Conservation (phyloP, 768 basidiomycete species). For the Pleurotus salmoneostramineus region DNA sequence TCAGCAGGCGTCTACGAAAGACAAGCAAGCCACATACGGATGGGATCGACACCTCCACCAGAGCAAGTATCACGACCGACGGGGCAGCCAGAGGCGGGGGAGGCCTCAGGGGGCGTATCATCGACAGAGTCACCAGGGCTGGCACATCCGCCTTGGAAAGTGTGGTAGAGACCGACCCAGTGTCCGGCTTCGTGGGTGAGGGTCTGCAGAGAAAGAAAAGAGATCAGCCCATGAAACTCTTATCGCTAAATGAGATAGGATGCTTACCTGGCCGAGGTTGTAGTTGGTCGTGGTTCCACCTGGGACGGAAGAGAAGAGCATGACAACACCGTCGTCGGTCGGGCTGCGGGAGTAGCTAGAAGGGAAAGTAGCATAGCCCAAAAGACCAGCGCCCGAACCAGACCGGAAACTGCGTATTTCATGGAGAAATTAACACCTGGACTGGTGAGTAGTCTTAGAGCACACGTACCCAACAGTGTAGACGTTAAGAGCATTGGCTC, state of each 20-base stretch:
- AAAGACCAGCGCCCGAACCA: conserved; percentile 35
- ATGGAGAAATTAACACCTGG: no score
- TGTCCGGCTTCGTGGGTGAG: conserved; percentile 58
- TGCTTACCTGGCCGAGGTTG: conserved; percentile 35
- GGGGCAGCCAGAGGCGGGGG: conserved; percentile 39
- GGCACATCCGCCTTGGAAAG: conserved; percentile 49
- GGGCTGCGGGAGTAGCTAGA: conserved; percentile 31
- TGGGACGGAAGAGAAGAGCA: conserved; percentile 38
- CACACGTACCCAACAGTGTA: conserved; percentile 44
- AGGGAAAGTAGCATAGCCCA: conserved; percentile 56
- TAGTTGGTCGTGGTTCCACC: conserved; percentile 38
- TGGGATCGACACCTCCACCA: conserved; percentile 38
- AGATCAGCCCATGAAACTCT: conserved; percentile 12
- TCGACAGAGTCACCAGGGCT: conserved; percentile 36
- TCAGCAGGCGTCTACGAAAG: no score
- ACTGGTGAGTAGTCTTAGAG: no score
- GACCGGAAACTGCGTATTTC: no score
- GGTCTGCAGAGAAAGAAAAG: conserved; percentile 24
- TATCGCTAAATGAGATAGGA: conserved; percentile 12
- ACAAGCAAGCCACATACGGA: conserved; percentile 25
- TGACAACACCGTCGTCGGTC: conserved; percentile 46
- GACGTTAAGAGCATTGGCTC: conserved; percentile 37
- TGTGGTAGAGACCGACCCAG: conserved; percentile 58
- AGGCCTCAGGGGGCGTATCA: conserved; percentile 45
- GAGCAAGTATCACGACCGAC: conserved; percentile 30